Conservation (phyloP, 257 asterid genomes). For the Scutellaria galericulata region DNA sequence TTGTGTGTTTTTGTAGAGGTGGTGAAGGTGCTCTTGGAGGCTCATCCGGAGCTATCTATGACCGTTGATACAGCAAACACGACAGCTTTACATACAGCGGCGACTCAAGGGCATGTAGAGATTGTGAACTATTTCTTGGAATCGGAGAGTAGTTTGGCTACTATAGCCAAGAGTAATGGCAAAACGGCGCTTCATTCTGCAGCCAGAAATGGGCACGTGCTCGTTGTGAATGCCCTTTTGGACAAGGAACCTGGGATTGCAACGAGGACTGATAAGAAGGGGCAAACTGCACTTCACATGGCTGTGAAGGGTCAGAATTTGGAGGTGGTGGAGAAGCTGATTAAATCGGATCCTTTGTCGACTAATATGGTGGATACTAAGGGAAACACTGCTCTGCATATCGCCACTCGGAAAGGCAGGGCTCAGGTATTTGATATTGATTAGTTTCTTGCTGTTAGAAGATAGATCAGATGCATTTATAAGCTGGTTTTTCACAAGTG, state of each 20-base stretch:
- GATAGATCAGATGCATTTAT: too few relatives aligned
- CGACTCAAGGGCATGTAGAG: slow-evolving; percentile 53
- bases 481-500: too few relatives aligned
- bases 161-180: slow-evolving; percentile 56
- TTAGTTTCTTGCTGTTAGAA: too few relatives aligned
- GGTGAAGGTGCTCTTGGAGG: slow-evolving; percentile 58
- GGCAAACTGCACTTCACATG: slow-evolving; percentile 65
- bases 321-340: slow-evolving; percentile 53
- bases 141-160: slow-evolving; percentile 46
- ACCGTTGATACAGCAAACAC: slow-evolving; percentile 57
- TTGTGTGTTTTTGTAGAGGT: slow-evolving; percentile 47
- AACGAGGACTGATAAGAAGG: slow-evolving; percentile 50
- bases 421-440: slow-evolving; percentile 41
- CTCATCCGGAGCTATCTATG: slow-evolving; percentile 61
- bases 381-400: slow-evolving; percentile 55
- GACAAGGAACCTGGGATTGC: slow-evolving; percentile 42
- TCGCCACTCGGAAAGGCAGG: slow-evolving; percentile 60
- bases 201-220: slow-evolving; percentile 53
- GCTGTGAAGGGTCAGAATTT: slow-evolving; percentile 58
- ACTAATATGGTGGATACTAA: slow-evolving; percentile 58
- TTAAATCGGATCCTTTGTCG: slow-evolving; percentile 39
- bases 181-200: slow-evolving; percentile 61
- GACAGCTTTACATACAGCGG: slow-evolving; percentile 62
- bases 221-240: slow-evolving; percentile 45
- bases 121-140: slow-evolving; percentile 54